Conservation (phyloP, 1,284 basidiomycete genomes). For the Ganoderma resinaceum region DNA sequence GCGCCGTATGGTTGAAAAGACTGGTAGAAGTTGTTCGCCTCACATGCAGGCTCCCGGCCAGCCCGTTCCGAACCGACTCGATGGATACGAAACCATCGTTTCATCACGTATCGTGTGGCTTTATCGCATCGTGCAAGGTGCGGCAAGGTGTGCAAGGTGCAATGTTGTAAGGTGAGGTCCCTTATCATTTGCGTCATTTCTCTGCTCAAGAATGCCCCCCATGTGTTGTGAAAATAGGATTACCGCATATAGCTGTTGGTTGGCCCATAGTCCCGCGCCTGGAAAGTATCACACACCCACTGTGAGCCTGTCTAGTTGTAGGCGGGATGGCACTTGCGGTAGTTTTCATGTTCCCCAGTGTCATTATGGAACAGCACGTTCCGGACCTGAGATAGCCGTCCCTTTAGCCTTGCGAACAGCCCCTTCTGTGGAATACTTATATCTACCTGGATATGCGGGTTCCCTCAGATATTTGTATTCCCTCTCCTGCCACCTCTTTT, state of each 20-base stretch:
- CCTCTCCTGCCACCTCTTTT: constrained; percentile 1
- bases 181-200: not conserved
- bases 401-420: not conserved
- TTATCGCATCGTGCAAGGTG: not conserved
- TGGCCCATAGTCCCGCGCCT: not conserved
- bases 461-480: not conserved
- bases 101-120: not conserved
- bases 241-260: not conserved
- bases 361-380: not conserved
- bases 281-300: not conserved
- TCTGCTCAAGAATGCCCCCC: not conserved
- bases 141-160: not conserved
- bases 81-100: not conserved
- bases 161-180: not conserved
- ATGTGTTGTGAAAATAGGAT: not conserved
- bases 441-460: not conserved
- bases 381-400: not conserved
- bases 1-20: not conserved
- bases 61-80: not conserved
- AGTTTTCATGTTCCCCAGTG: not conserved
- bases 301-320: not conserved
- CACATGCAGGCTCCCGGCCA: not conserved
- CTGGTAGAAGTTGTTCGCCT: not conserved
- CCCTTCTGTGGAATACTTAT: not conserved
- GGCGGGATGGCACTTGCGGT: not conserved